A percentile compares a stretch with the other conserved stretches of the same genome.
Evolutionary conservation across 2,329 filamentous ascomycete genomes (phyloP).

Genomic region (Colletotrichum navitas): DNA sequence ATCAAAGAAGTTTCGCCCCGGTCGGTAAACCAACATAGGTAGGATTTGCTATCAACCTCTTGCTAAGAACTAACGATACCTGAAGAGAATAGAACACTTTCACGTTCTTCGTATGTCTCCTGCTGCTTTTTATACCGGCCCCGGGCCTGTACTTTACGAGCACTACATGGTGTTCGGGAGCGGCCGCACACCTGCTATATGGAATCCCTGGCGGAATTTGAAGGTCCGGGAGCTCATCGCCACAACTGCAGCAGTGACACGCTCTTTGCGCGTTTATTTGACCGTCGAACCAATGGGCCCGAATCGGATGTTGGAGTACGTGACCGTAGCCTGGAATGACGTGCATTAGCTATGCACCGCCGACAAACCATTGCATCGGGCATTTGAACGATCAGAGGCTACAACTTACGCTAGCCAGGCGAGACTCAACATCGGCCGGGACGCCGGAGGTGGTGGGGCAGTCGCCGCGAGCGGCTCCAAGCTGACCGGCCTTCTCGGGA

Average conservation of each 20-base stretch:
- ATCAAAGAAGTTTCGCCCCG: not conserved
- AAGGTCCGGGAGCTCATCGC: not conserved
- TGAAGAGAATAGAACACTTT: not conserved
- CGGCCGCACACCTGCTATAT: not conserved
- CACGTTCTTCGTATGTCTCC: not conserved
- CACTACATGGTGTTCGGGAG: not conserved
- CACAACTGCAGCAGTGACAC: not conserved
- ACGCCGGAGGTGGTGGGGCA: constrained; percentile 46
- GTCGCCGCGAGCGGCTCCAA: constrained; percentile 51
- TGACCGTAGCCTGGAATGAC: constrained; percentile 51
- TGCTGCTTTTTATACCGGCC: no score
- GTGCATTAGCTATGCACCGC: not conserved
- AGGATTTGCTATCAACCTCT: not conserved
- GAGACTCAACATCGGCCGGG: constrained; percentile 44
- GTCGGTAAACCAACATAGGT: not conserved
- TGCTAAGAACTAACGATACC: not conserved
- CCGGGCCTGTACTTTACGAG: not conserved
- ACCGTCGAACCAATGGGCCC: constrained; percentile 60
- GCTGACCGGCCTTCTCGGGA: constrained; percentile 45
- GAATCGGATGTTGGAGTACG: constrained; percentile 63
- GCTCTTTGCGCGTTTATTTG: constrained; percentile 12
- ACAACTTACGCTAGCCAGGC: constrained; percentile 42
- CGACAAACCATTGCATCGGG: not conserved
- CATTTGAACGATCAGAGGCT: no score
- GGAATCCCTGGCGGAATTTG: not conserved